Conservation (phyloP, 1,284 basidiomycete genomes). For the Tausonia pullulans region DNA sequence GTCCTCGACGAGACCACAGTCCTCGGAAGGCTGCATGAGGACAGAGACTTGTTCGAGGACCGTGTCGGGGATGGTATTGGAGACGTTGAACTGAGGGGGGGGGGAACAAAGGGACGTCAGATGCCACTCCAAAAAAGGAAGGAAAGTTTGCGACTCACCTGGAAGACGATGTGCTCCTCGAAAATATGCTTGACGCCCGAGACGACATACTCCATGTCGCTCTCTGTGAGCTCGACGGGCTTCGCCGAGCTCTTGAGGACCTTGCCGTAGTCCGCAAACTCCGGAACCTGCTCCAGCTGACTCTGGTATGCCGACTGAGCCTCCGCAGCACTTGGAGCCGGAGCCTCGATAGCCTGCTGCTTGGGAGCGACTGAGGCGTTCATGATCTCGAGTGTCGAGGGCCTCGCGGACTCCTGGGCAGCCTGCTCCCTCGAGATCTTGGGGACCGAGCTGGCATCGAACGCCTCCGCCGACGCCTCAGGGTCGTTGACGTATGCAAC, state of each 20-base stretch:
- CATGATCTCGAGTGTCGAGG: conserved; percentile 70
- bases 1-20: conserved; percentile 74
- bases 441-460: conserved; percentile 70
- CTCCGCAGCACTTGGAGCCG: conserved; percentile 63
- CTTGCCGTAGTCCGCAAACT: conserved; percentile 74
- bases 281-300: conserved; percentile 75
- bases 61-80: conserved; percentile 97
- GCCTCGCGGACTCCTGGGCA: conserved; percentile 69
- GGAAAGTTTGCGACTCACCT: conserved; percentile 42
- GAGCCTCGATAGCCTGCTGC: conserved; percentile 47
- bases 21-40: conserved; percentile 69
- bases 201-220: conserved; percentile 96
- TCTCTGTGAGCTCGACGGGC: conserved; percentile 80
- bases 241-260: conserved; percentile 78
- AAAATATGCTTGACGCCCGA: conserved; percentile 95
- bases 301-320: conserved; percentile 73
- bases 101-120: background rate
- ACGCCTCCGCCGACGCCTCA: conserved; percentile 52
- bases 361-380: conserved; percentile 34
- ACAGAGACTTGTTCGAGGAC: conserved; percentile 94
- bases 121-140: background rate
- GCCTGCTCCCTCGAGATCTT: conserved; percentile 85
- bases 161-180: conserved; percentile 91
- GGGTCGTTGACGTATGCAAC: conserved; percentile 81
- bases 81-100: conserved; percentile 72